These are phyloP conservation scores for Lippia alba DNA, from an alignment of 305 asterid species.

Conservation along the genomic window DNA sequence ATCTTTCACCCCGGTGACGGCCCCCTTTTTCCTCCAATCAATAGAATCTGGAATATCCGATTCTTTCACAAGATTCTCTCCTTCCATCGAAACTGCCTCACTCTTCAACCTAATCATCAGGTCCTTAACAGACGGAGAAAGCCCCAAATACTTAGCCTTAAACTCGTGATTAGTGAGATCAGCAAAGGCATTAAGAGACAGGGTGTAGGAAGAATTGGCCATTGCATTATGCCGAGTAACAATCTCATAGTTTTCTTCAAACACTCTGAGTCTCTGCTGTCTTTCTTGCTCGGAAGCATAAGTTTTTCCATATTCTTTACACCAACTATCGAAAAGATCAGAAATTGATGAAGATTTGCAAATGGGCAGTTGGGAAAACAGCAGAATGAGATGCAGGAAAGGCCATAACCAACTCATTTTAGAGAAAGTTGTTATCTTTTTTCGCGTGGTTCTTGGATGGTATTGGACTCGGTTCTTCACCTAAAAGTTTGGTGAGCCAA, in stretches of 20 bases:
- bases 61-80: slow-evolving; percentile 36
- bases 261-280: slow-evolving; percentile 57
- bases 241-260: slow-evolving; percentile 63
- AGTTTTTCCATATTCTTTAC: slow-evolving; percentile 58
- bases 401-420: slow-evolving; percentile 55
- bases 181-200: slow-evolving; percentile 77
- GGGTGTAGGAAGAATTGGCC: slow-evolving; percentile 66
- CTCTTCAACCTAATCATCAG: slow-evolving; percentile 61
- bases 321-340: slow-evolving; percentile 74
- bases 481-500: slow-evolving; percentile 41
- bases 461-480: slow-evolving; percentile 27
- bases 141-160: slow-evolving; percentile 72
- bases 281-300: slow-evolving; percentile 74
- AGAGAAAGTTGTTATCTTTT: slow-evolving; percentile 17
- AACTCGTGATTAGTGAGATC: slow-evolving; percentile 89
- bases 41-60: slow-evolving; percentile 60
- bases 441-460: slow-evolving; percentile 19
- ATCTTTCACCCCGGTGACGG: slow-evolving; percentile 81
- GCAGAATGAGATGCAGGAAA: slow-evolving; percentile 38
- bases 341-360: slow-evolving; percentile 56
- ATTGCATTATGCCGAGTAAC: slow-evolving; percentile 56
- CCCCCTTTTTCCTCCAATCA: slow-evolving; percentile 90
- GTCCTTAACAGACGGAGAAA: slow-evolving; percentile 54
- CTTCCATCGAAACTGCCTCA: slow-evolving; percentile 34
- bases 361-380: slow-evolving; percentile 42